phyloP scores from a whole-genome alignment of 331 rosid genomes.

The Saraca asoca region DNA sequence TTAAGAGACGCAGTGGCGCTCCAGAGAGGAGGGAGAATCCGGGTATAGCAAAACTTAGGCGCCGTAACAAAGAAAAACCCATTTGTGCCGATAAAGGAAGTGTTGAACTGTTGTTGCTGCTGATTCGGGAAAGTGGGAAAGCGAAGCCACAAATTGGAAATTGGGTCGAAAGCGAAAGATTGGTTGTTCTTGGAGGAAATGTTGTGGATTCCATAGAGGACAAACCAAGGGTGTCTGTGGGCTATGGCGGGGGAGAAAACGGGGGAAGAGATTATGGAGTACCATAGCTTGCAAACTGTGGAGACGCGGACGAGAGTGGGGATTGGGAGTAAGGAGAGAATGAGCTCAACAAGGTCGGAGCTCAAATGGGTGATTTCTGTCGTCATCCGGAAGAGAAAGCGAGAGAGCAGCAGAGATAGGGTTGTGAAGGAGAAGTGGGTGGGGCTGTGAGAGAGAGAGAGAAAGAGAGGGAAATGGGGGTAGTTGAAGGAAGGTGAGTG shows the following conservation, averaged over 20 bases:
- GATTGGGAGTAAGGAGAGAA: constrained; percentile 68
- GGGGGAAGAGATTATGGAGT: constrained; percentile 53
- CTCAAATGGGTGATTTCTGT: constrained; percentile 43
- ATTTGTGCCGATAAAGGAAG: constrained; percentile 62
- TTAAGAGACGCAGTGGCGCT: constrained; percentile 54
- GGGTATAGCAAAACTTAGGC: constrained; percentile 60
- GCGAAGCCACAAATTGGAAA: constrained; percentile 64
- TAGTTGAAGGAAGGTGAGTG: no score
- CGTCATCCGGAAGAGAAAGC: no score
- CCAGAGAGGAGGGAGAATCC: constrained; percentile 49
- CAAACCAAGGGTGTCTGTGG: constrained; percentile 64
- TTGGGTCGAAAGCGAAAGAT: constrained; percentile 79
- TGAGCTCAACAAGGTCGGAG: constrained; percentile 61
- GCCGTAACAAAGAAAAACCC: constrained; percentile 74
- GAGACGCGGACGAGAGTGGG: constrained; percentile 60
- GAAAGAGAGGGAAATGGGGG: no score
- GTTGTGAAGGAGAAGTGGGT: no score
- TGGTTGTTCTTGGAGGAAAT: constrained; percentile 76
- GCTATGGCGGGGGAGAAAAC: constrained; percentile 39
- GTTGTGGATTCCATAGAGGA: constrained; percentile 70
- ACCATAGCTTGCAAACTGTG: constrained; percentile 77
- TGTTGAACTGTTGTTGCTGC: constrained; percentile 35
- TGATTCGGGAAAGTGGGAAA: constrained; percentile 51
- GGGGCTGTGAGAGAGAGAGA: no score
- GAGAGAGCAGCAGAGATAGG: no score